These are phyloP conservation scores for Nymphaea colorata DNA, from an alignment of 164 flowering plant species.

Conservation along the genomic window DNA sequence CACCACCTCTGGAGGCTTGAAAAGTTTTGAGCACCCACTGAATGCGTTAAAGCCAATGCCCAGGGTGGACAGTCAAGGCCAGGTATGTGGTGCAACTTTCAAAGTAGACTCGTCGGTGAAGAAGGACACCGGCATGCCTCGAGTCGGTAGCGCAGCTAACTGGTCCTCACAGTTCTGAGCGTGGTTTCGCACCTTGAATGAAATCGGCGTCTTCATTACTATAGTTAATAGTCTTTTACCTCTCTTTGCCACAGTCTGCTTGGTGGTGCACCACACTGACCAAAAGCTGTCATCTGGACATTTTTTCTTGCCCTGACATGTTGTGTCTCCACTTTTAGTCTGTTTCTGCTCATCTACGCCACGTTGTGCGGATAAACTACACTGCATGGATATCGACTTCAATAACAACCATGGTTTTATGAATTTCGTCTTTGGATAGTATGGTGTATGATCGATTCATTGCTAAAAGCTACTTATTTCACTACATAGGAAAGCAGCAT, in stretches of 20 bases:
- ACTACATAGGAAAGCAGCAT: too few relatives aligned
- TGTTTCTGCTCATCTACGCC: neutral
- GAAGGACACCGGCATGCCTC: conserved; percentile 65
- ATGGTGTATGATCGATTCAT: too few relatives aligned
- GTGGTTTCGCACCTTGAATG: neutral
- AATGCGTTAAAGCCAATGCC: conserved; percentile 88
- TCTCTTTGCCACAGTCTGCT: neutral
- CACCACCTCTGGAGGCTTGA: conserved; percentile 71
- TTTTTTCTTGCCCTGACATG: neutral
- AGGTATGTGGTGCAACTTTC: conserved; percentile 79
- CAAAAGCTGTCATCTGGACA: neutral
- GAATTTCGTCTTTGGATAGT: too few relatives aligned
- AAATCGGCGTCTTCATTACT: neutral
- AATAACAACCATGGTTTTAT: too few relatives aligned
- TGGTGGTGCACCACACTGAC: neutral
- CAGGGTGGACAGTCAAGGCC: conserved; percentile 87
- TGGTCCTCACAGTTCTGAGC: conserved; percentile 69
- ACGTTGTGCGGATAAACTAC: too few relatives aligned
- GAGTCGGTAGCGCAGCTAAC: conserved; percentile 92
- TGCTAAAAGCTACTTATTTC: too few relatives aligned
- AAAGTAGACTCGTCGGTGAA: conserved; percentile 65
- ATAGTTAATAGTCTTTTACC: neutral
- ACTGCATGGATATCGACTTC: too few relatives aligned
- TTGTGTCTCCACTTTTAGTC: neutral
- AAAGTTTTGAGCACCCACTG: conserved; percentile 81